These are phyloP conservation scores for Micractinium conductrix DNA, from an alignment of 139 green algal species.

Conservation along the genomic window DNA sequence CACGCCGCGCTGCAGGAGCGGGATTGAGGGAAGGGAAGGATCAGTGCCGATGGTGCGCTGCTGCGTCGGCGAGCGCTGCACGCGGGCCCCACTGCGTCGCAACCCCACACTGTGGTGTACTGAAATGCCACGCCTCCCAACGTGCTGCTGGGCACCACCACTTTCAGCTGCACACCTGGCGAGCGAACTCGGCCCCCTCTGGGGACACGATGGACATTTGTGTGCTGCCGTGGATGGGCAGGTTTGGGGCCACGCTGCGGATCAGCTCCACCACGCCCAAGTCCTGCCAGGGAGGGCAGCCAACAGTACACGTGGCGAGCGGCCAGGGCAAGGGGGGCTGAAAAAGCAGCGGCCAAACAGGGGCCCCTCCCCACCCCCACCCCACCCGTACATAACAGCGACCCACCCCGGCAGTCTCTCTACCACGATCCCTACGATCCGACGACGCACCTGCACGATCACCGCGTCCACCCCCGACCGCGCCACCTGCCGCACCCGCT, in stretches of 20 bases:
- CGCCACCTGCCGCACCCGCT: constrained; percentile 54
- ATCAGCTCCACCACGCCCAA: constrained; percentile 75
- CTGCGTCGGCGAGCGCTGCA: no score
- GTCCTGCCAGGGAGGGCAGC: constrained; percentile 54
- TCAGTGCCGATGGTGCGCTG: not conserved
- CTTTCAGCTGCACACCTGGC: constrained; percentile 29
- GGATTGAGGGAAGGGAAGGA: not conserved
- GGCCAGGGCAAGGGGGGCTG: not conserved
- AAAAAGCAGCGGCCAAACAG: not conserved
- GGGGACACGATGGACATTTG: constrained; percentile 77
- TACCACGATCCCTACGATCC: not conserved
- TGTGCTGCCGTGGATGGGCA: constrained; percentile 79
- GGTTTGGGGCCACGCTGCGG: constrained; percentile 61
- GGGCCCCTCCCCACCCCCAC: not conserved
- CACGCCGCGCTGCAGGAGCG: constrained; percentile 53
- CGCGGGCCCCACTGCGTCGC: not conserved
- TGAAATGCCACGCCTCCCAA: no score
- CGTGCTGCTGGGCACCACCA: no score
- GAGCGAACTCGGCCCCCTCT: constrained; percentile 71
- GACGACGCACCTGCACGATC: constrained; percentile 77
- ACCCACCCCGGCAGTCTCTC: not conserved
- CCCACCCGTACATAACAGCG: not conserved
- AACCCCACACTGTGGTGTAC: no score
- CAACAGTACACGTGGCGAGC: not conserved
- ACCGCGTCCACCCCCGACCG: constrained; percentile 79